Conservation (phyloP, 441 rosid species). For the Erodium chrysanthum region DNA sequence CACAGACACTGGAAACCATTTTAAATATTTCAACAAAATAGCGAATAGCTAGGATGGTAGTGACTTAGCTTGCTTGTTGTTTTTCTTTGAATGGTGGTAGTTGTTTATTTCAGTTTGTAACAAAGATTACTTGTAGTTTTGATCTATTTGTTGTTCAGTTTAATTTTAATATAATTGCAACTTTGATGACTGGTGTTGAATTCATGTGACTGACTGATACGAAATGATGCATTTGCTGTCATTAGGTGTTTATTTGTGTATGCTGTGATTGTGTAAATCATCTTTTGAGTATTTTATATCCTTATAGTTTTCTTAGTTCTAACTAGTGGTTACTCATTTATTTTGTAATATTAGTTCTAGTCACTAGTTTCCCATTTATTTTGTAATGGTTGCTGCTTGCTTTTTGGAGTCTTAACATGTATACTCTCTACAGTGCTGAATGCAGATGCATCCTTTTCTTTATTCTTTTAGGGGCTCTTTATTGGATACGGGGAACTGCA, state of each 20-base stretch:
- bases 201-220: not conserved
- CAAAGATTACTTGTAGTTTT: not conserved
- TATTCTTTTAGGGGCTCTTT: not conserved
- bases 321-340: not conserved
- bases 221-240: not conserved
- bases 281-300: not conserved
- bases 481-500: not conserved
- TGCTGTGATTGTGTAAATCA: not conserved
- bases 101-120: not conserved
- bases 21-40: too few relatives aligned
- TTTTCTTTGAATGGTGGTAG: not conserved
- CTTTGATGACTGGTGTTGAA: not conserved
- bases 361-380: not conserved
- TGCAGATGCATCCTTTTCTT: not conserved
- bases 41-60: not conserved
- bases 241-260: not conserved
- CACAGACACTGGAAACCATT: not conserved
- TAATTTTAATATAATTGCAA: not conserved
- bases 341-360: not conserved
- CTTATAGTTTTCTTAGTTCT: not conserved
- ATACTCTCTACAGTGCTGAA: not conserved
- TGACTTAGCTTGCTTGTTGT: not conserved
- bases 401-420: not conserved
- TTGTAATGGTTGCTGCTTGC: not conserved
- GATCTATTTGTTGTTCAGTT: too few relatives aligned